Percentiles rank a stretch among this genome's conserved stretches.
Evolutionary conservation across 345 rosid genomes (phyloP).

Genomic region (Crucihimalaya himalaica): DNA sequence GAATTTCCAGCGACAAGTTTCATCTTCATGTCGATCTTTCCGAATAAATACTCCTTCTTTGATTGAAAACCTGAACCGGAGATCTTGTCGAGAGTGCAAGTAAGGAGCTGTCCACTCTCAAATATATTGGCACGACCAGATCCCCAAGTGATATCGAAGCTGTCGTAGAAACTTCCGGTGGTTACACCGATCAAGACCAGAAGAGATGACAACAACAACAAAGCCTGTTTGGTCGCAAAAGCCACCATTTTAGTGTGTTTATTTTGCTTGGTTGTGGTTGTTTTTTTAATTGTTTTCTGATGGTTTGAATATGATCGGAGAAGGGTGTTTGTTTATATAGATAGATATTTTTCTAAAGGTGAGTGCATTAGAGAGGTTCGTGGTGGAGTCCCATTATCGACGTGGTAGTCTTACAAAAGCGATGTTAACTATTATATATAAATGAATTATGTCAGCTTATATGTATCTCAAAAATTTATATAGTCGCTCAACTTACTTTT

Average conservation of each 20-base stretch:
- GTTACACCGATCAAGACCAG: constrained; percentile 20
- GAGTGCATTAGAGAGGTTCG: constrained; percentile 11
- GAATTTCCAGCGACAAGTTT: constrained; percentile 81
- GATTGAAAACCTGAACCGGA: constrained; percentile 82
- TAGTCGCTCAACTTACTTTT: not conserved
- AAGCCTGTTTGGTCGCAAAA: constrained; percentile 23
- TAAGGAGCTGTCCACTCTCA: constrained; percentile 53
- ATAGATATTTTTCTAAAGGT: not conserved
- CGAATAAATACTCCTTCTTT: constrained; percentile 56
- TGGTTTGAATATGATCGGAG: constrained; percentile 19
- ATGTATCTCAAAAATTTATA: not conserved
- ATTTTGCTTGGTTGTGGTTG: not conserved
- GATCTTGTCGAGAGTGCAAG: constrained; percentile 60
- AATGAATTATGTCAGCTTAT: not conserved
- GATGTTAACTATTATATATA: not conserved
- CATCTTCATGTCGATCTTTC: constrained; percentile 67
- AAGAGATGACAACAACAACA: constrained; percentile 6
- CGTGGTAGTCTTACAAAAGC: constrained; percentile 17
- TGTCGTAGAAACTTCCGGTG: constrained; percentile 48
- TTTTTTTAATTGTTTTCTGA: not conserved
- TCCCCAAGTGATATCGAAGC: constrained; percentile 65
- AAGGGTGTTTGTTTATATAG: constrained; percentile 23
- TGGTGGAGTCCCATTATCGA: constrained; percentile 40
- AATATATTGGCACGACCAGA: constrained; percentile 57
- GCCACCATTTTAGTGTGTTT: constrained; percentile 27